A percentile compares a stretch with the other conserved stretches of the same genome.
phyloP scores from a whole-genome alignment of 139 green algal genomes.

The Chlamydomonas sp. region DNA sequence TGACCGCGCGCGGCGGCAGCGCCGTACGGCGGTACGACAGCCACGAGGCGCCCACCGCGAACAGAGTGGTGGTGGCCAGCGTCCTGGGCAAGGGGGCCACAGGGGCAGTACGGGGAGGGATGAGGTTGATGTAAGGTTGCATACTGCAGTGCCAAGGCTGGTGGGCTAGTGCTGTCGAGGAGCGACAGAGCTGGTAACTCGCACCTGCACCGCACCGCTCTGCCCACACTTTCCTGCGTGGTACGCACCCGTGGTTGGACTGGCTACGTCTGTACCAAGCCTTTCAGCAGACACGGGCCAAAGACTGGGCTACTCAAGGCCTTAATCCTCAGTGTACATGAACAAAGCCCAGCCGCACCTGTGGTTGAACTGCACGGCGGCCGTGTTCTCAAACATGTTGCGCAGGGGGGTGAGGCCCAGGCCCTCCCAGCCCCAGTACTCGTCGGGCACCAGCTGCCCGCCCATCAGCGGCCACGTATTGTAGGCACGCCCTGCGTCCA shows the following conservation, averaged over 20 bases:
- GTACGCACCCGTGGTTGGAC: no score
- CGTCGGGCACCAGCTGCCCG: constrained; percentile 84
- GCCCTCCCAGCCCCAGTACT: constrained; percentile 82
- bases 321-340: not conserved
- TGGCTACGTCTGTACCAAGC: not conserved
- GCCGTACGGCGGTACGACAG: constrained; percentile 42
- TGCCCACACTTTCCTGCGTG: no score
- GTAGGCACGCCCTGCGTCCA: constrained; percentile 94
- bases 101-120: not conserved
- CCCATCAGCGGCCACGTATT: constrained; percentile 99
- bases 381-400: constrained; percentile 98
- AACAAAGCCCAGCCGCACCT: constrained; percentile 39
- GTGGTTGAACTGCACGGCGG: constrained; percentile 93
- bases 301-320: not conserved
- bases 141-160: not conserved
- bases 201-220: no score
- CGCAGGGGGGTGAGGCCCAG: constrained; percentile 46
- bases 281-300: not conserved
- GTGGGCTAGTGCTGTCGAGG: not conserved
- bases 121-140: not conserved
- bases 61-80: constrained; percentile 85
- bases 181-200: not conserved
- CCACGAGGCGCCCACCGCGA: constrained; percentile 67
- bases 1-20: constrained; percentile 58
- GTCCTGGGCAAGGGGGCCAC: not conserved